A percentile compares a stretch with the other conserved stretches of the same genome.
phyloP scores from a whole-genome alignment of 495 filamentous ascomycete genomes.

The Penicillium silybi region DNA sequence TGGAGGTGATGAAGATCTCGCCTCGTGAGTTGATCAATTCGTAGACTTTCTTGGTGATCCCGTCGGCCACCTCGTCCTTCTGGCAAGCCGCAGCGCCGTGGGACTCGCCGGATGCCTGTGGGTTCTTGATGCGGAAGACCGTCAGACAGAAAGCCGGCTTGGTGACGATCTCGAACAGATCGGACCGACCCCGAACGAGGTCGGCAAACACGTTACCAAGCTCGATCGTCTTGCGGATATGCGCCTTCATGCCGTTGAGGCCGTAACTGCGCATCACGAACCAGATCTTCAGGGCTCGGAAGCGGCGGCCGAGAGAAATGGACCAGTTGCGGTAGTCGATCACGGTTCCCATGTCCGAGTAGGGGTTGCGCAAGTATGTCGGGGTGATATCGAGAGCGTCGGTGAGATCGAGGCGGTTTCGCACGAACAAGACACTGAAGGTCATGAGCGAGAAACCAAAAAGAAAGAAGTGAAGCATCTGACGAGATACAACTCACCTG shows the following conservation, averaged over 20 bases:
- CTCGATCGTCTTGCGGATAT: constrained; percentile 62
- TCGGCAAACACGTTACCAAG: constrained; percentile 68
- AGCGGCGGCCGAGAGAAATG: constrained; percentile 91
- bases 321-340: constrained; percentile 99
- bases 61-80: constrained; percentile 53
- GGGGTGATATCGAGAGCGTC: constrained; percentile 79
- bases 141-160: constrained; percentile 77
- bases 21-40: constrained; percentile 71
- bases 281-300: constrained; percentile 92
- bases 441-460: constrained; percentile 1
- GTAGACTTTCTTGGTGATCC: constrained; percentile 71
- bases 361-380: constrained; percentile 75
- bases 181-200: constrained; percentile 54
- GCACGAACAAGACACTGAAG: constrained; percentile 68
- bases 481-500: constrained; percentile 31
- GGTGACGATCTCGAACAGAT: constrained; percentile 75
- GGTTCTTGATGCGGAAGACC: constrained; percentile 57
- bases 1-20: constrained; percentile 81
- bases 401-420: constrained; percentile 68
- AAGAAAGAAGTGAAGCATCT: no score
- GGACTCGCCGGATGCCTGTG: constrained; percentile 19
- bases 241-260: constrained; percentile 67
- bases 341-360: constrained; percentile 76
- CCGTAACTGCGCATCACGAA: constrained; percentile 91
- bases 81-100: constrained; percentile 21